These are phyloP conservation scores for Alternaria triticimaculans DNA, from an alignment of 2,329 filamentous ascomycete species.

Conservation along the genomic window DNA sequence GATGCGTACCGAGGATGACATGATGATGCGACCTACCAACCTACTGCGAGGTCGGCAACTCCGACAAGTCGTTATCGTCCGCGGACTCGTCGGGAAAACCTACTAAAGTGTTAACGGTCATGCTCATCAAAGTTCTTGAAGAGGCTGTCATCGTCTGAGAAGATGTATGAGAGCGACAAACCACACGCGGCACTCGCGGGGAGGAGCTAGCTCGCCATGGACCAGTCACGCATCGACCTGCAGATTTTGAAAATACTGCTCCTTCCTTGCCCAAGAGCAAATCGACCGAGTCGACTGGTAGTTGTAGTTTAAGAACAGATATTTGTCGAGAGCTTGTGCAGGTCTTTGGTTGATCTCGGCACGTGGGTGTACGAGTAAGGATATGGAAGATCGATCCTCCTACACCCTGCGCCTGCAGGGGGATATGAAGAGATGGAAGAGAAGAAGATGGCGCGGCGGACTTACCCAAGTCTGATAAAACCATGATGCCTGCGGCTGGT, in stretches of 20 bases:
- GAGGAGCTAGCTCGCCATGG: constrained; percentile 1
- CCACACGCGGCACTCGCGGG: neutral
- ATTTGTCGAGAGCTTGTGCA: neutral
- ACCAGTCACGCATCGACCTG: neutral
- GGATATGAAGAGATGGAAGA: too few species aligned
- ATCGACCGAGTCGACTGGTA: neutral
- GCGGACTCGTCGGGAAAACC: neutral
- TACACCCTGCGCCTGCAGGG: neutral
- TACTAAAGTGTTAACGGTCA: neutral
- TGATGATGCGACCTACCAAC: neutral
- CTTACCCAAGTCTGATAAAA: neutral
- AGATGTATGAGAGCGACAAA: constrained; percentile 3
- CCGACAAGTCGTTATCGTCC: neutral
- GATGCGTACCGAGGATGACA: neutral
- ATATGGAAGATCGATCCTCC: constrained; percentile 1
- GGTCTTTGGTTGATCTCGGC: constrained; percentile 3
- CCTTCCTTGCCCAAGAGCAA: neutral
- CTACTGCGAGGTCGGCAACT: neutral
- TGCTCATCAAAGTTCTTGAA: neutral
- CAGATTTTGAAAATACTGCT: neutral
- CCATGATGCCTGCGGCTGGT: neutral
- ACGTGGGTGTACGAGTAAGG: neutral
- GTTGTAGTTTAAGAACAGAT: neutral
- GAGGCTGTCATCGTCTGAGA: neutral
- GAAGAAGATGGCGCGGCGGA: neutral